phyloP scores from a whole-genome alignment of 805 yeast genomes.

The Pichia manshurica region DNA sequence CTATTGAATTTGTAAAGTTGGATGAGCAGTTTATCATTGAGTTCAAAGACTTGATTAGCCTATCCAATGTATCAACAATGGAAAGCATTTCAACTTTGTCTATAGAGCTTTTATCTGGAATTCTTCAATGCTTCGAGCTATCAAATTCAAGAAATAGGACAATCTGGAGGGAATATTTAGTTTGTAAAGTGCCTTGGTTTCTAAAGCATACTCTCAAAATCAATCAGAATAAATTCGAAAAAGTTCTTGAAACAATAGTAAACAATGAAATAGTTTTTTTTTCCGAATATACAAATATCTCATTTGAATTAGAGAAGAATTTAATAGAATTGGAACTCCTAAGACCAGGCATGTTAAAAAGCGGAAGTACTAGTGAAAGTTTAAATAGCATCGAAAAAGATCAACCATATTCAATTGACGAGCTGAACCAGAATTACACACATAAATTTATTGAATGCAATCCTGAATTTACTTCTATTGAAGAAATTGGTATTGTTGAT shows the following conservation, averaged over 20 bases:
- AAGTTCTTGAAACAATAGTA: conserved; percentile 19
- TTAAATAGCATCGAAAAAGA: too few species aligned
- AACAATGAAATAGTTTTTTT: conserved; percentile 17
- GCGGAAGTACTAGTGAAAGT: too few species aligned
- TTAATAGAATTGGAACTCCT: conserved; percentile 22
- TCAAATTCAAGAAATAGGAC: conserved; percentile 17
- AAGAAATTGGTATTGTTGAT: conserved; percentile 49
- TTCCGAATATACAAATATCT: conserved; percentile 12
- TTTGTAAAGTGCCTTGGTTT: conserved; percentile 24
- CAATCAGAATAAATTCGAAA: conserved; percentile 25
- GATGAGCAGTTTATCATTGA: conserved; percentile 23
- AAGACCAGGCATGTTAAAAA: conserved; percentile 14
- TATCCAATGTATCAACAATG: conserved; percentile 26
- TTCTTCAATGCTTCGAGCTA: conserved; percentile 25
- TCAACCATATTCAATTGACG: conserved; percentile 8
- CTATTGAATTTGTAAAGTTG: conserved; percentile 21
- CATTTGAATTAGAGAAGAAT: conserved; percentile 17
- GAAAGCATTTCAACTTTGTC: conserved; percentile 28
- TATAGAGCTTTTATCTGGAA: conserved; percentile 24
- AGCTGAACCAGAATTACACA: conserved; percentile 16
- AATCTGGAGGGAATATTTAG: conserved; percentile 26
- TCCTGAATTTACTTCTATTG: conserved; percentile 43
- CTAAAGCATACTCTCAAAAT: conserved; percentile 23
- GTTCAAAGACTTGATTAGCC: conserved; percentile 26
- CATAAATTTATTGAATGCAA: conserved; percentile 32